Evolutionary conservation across 345 rosid genomes (phyloP).

Genomic region (Camelina laxa): DNA sequence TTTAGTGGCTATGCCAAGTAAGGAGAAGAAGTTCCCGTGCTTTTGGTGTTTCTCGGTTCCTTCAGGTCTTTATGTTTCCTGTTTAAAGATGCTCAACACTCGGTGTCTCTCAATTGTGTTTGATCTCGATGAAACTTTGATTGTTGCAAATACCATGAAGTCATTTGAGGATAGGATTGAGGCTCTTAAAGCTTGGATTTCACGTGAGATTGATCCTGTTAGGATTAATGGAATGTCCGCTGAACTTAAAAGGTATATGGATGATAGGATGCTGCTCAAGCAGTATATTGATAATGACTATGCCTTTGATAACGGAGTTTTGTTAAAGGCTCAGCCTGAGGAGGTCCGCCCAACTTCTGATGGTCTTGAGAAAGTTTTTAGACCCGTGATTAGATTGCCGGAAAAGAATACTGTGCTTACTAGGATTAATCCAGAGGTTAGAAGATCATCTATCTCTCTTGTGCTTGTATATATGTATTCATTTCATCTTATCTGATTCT

Average conservation of each 20-base stretch:
- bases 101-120: constrained; percentile 92
- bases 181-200: constrained; percentile 74
- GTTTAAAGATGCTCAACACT: constrained; percentile 77
- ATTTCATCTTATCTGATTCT: constrained; percentile 6
- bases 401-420: constrained; percentile 85
- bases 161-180: constrained; percentile 93
- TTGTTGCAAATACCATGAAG: constrained; percentile 97
- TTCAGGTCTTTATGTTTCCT: constrained; percentile 70
- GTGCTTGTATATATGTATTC: constrained; percentile 32
- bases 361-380: constrained; percentile 65
- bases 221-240: constrained; percentile 75
- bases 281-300: constrained; percentile 79
- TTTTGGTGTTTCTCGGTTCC: constrained; percentile 95
- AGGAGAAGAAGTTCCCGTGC: constrained; percentile 94
- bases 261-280: constrained; percentile 81
- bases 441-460: constrained; percentile 19
- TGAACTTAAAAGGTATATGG: constrained; percentile 72
- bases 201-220: constrained; percentile 72
- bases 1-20: constrained; percentile 99
- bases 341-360: constrained; percentile 71
- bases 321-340: constrained; percentile 74
- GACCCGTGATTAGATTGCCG: constrained; percentile 83
- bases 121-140: constrained; percentile 94
- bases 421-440: constrained; percentile 96
- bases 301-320: constrained; percentile 72